These are phyloP conservation scores for Rhododendron henanense DNA, from an alignment of 148 eudicot species.

Conservation along the genomic window DNA sequence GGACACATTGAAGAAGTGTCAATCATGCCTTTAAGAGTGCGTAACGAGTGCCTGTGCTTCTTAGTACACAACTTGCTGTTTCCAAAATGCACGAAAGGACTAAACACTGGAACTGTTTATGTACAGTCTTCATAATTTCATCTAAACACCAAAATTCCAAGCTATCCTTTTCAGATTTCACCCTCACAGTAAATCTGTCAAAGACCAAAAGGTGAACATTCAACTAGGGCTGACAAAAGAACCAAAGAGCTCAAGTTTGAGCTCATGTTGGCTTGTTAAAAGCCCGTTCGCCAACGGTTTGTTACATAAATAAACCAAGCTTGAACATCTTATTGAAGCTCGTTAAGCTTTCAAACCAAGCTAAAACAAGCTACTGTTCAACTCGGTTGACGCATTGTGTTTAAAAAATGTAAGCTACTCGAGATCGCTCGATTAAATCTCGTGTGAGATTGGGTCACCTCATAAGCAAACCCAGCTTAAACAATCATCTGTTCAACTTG, in stretches of 20 bases:
- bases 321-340: neutral
- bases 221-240: neutral
- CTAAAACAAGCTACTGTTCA: neutral
- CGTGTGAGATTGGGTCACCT: no score
- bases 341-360: neutral
- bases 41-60: neutral
- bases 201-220: neutral
- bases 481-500: no score
- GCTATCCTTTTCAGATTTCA: neutral
- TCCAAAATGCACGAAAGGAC: neutral
- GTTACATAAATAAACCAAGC: neutral
- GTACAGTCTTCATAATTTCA: neutral
- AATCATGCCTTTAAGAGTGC: neutral
- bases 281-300: neutral
- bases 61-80: neutral
- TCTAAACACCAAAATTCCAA: neutral
- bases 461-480: no score
- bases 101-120: neutral
- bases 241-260: neutral
- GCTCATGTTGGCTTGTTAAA: neutral
- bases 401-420: neutral
- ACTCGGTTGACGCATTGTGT: neutral
- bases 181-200: neutral
- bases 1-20: neutral
- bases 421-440: neutral